Evolutionary conservation across 1,284 basidiomycete species (phyloP), one percentile per base, ranked within the genome.

Genomic region (Taiwanofungus camphoratus): DNA sequence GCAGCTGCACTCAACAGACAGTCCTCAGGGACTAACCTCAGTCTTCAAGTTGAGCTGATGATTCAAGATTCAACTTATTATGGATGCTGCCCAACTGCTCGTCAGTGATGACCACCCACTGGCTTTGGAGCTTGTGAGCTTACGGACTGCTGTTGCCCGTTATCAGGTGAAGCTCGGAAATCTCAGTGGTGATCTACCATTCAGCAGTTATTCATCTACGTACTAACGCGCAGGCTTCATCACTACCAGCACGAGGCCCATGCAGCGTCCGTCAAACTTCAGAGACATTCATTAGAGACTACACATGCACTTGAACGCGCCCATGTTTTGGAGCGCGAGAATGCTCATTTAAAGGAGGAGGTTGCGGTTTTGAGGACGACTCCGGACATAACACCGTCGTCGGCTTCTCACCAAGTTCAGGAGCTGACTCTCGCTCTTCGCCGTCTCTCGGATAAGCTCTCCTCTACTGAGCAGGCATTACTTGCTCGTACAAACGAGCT

Each of bases 391-490:
- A 59, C 63, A 3, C 61, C 66, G 0, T 67, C 73, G 41, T 69
- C 74, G 4, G 69, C 72, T 11, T 63, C 69, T 3, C 57, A 69
- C 2, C 77, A 81, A 48, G 69, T 75, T 5, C 73, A 77, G 32
- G 77, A 86, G 47, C 69, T 87, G 41, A 77, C 79, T 0, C 69
- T 87, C 3, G 77, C 82, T 0, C 70, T 85, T 24, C 71, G 83
- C 9, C 73, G 73, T n/a, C 66, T 83, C 23, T 83, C 79, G 3
- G 79, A 83, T 58, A 80, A 86, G 58, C 69, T 85, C 13, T 69
- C 71, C 0, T 54, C 70, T 3, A 76, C 78, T 0, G 83, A 87
- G 56, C 64, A 71, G 9, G 56, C 69, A 2, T 65, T 86, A 1
- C 58, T 73, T 11, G 55, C 64, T 5, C 73, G 73, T n/a, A 77